Percentiles rank a stretch among this genome's conserved stretches.
phyloP scores from a whole-genome alignment of 129 eudicot species.

The Oenanthe sinensis region DNA sequence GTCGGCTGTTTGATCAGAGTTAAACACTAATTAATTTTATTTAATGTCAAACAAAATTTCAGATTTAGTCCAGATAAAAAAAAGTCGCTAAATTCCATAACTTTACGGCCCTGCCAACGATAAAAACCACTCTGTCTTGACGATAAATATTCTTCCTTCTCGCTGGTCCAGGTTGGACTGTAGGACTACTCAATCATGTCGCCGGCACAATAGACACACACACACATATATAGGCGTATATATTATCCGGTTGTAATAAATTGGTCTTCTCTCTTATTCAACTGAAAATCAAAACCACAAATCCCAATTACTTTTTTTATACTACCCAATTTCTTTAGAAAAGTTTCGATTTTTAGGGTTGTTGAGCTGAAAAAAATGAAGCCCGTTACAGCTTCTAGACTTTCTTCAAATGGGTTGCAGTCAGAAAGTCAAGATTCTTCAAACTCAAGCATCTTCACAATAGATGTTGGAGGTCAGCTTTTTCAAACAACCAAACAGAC shows the following conservation, averaged over 20 bases:
- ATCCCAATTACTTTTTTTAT: background rate
- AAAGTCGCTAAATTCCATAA: too few relatives aligned
- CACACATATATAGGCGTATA: background rate
- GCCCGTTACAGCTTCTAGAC: background rate
- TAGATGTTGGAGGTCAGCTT: constrained; percentile 69
- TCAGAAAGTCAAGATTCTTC: background rate
- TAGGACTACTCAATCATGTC: background rate
- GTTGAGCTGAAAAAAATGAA: background rate
- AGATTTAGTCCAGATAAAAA: too few relatives aligned
- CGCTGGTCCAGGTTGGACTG: background rate
- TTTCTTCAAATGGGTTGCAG: background rate
- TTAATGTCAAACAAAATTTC: too few relatives aligned
- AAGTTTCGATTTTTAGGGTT: background rate
- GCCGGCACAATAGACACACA: background rate
- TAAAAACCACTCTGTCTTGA: too few relatives aligned
- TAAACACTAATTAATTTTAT: too few relatives aligned
- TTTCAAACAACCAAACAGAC: constrained; percentile 70
- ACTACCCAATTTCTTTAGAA: background rate
- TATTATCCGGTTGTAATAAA: too few relatives aligned
- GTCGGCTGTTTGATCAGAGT: too few relatives aligned
- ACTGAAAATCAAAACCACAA: background rate
- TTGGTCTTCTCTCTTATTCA: background rate
- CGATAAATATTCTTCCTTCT: background rate
- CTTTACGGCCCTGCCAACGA: too few relatives aligned
- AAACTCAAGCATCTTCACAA: constrained; percentile 33